Evolutionary conservation across 139 green algal genomes (phyloP).

Genomic region (Diplosphaera chodatii): DNA sequence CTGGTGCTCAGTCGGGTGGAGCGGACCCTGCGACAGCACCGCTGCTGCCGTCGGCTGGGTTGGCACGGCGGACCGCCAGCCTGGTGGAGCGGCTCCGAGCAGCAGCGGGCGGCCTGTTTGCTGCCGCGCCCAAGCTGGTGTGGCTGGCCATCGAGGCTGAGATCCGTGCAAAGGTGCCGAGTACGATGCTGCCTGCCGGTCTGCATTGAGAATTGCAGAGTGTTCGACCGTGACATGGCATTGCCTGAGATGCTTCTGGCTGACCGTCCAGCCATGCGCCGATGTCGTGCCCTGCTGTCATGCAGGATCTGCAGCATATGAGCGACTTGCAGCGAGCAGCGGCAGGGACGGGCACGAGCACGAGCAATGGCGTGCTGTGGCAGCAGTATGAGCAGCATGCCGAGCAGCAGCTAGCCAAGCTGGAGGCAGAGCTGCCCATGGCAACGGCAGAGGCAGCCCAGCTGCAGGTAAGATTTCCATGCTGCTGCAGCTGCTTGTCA

Average conservation of each 20-base stretch:
- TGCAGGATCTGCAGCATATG: conserved; percentile 32
- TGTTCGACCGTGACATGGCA: no score
- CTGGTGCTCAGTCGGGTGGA: neutral
- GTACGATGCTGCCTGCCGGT: no score
- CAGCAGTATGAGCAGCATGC: neutral
- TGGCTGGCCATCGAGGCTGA: conserved; percentile 20
- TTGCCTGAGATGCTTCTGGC: no score
- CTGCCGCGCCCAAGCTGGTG: conserved; percentile 16
- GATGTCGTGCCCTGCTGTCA: neutral
- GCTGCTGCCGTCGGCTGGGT: neutral
- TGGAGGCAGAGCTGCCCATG: neutral
- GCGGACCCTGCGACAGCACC: neutral
- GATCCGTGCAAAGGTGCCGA: conserved; percentile 10
- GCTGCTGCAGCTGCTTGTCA: no score
- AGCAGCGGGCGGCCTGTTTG: conserved; percentile 5
- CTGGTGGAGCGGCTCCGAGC: neutral
- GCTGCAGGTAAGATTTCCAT: neutral
- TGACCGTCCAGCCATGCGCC: no score
- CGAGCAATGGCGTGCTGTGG: neutral
- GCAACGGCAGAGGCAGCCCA: neutral
- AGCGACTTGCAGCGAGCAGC: conserved; percentile 8
- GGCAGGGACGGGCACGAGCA: neutral
- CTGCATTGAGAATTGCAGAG: no score
- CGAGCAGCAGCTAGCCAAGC: neutral
- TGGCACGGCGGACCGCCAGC: neutral